Evolutionary conservation across 352 stramenopile species (phyloP), one percentile per base, ranked within the genome.

Genomic region (Phytophthora colocasiae): DNA sequence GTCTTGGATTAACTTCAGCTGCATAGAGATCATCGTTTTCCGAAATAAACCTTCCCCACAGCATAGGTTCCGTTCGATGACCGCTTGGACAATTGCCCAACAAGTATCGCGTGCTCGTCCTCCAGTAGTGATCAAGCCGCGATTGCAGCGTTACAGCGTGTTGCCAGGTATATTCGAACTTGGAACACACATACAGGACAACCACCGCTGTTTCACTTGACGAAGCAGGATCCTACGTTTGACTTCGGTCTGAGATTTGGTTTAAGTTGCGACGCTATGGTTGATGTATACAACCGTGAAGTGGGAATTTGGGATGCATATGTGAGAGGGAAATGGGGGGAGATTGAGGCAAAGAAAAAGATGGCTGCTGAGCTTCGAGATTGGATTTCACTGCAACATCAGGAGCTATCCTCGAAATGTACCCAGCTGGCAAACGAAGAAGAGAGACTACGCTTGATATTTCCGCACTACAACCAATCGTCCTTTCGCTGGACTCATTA

Each of bases 31-130:
- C 43, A 81, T 66, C 15, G 69, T 47, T 27, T 87, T 90, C 0
- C 68, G 46, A 24, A 80, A 78, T 8, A 89, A 40, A 9, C 58
- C 66, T 10, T 40, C 44, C 12, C 59, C 71, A 10, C 68, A 77
- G 17, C 61, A 74, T 5, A 91, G 32, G 15, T 79, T 73, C 8
- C 77, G 69, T 6, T 41, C 56, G 11, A 91, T 51, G 2, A 61
- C 68, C 2, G 63, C 66, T 2, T 71, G 56, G 2, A 91, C 80
- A 6, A 91, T 19, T 12, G 80, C 43, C 83, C 80, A 91, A 43
- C 80, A 89, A 1, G 77, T 90, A 46, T 79, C 77, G 22, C 83
- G 71, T 6, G 58, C 39, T 27, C 58, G 50, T 0, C 68, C 71
- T 12, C 80, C 80, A 2, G 80, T 90, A 51, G 60, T 6, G 70